Base-by-base conservation (phyloP, 257 asterid genomes). In the Scutellaria baicalensis region DNA sequence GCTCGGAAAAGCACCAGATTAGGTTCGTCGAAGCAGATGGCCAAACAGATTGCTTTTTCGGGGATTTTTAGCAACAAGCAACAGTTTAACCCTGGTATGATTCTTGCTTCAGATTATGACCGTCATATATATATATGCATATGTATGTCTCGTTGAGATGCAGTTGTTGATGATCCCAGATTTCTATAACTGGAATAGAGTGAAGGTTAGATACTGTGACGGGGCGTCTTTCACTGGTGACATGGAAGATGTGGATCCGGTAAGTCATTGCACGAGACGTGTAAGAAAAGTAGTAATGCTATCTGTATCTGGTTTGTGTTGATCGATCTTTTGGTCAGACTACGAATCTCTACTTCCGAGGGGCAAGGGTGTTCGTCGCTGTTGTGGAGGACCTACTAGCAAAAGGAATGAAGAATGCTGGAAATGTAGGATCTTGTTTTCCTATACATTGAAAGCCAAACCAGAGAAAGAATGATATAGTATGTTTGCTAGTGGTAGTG, bases 221-320 rank as follows among this genome's bases (percentile, higher is more conserved):
- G 98, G 98, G 42, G 81, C 95, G 45, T 93, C 98, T 7, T 93
- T 85, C 70, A 93, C 97, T 0, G 97, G 98, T 65, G 97, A 93
- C 59, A 68, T 84, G 13, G 95, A 84, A 77, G 89, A 84, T 14
- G 97, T 88, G 6, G 74, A 93, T 83, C 94, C 83, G 38, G 98
- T 93, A 77, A 84, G 92, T 59, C 40, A 1, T 27, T 14, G 11
- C 8, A 18, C 2, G 16, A 5, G 10, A 14, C 43, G 11, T 52
- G 8, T 9, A 31, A 1, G 17, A 2, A 20, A 36, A 36, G 21
- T 39, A 9, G 16, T 57, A 47, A 0, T 13, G 0, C 12, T 0
- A 1, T 13, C 4, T 1, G 20, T 38, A 16, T 51, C 23, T 49
- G 33, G 33, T 27, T 27, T 27, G 33, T 27, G 43, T n/a, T n/a